Conservation (phyloP, 371 early-diverging fungal species). For the Syncephalis fuscata region DNA sequence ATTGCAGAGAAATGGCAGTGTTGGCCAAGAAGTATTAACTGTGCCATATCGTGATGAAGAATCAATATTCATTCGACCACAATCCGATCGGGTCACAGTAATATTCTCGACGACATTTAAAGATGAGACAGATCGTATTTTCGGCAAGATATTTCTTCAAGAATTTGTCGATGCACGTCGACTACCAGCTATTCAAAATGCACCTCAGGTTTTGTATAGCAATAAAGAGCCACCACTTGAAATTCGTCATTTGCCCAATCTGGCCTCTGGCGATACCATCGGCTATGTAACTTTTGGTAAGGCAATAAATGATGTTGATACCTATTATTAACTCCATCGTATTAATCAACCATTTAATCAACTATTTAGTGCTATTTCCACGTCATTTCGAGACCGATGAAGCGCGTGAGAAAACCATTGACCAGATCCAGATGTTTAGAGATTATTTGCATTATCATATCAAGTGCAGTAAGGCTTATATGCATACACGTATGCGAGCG, state of each 20-base stretch:
- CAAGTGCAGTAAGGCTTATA: constrained; percentile 95
- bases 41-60: constrained; percentile 87
- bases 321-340: constrained; percentile 3
- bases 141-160: constrained; percentile 94
- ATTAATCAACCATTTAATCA: not conserved
- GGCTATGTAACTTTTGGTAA: constrained; percentile 93
- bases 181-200: constrained; percentile 74
- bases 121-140: constrained; percentile 89
- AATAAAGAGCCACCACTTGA: constrained; percentile 89
- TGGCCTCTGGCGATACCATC: constrained; percentile 33
- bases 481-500: constrained; percentile 96
- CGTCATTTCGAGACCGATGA: constrained; percentile 62
- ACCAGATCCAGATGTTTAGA: constrained; percentile 88
- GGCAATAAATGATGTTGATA: not conserved
- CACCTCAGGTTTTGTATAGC: constrained; percentile 90
- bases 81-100: constrained; percentile 87
- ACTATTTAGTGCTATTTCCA: constrained; percentile 71
- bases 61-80: constrained; percentile 79
- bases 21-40: constrained; percentile 60
- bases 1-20: constrained; percentile 55
- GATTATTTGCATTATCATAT: constrained; percentile 98
- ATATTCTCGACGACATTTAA: constrained; percentile 92
- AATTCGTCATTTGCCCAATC: constrained; percentile 64
- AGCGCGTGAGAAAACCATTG: constrained; percentile 73
- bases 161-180: constrained; percentile 97